Evolutionary conservation across 23 red algal species (phyloP), one percentile per base, ranked within the genome.

Genomic region (Chondrus crispus): DNA sequence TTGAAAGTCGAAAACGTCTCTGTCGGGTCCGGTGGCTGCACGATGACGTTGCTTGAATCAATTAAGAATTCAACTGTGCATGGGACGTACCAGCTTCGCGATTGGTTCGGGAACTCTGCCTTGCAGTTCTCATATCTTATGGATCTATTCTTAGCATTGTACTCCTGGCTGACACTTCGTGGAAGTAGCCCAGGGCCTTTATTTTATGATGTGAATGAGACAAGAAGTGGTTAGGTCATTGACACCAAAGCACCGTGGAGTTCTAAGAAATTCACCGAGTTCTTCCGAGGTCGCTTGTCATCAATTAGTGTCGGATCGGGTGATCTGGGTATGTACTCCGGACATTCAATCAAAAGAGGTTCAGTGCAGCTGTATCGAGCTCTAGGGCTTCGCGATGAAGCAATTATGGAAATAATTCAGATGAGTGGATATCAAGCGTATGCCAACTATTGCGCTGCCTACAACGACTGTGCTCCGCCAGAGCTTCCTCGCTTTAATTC

Each of bases 331-430:
- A 80, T 80, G 74, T 80, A 51, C 74, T 20, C 1, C 11, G 41
- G 20, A 46, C 74, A 80, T 29, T 80, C 74, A 16, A 14, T 87
- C 22, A 80, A 80, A n/a, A 45, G 74, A 18, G 26, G 39, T 20
- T 46, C 16, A 52, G 1, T 51, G 13, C 45, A 80, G 74, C 41
- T 80, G 13, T 80, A 80, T 80, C 13, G 74, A n/a, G 49, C 1
- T 46, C 1, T 80, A 18, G 36, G 74, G 16, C 74, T 80, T 18
- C 26, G 39, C 0, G 1, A 2, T 80, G 74, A 80, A 80, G 16
- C 13, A 1, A 80, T 46, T 22, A 80, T 51, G 74, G 74, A 80
- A 18, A 80, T 80, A 45, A 80, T 80, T 52, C 74, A 80, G 74
- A 80, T 1, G 1, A 49, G 14, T 14, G 74, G 74, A 14, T 36